These are phyloP conservation scores for Cyclotella cryptica DNA, from an alignment of 108 stramenopile species.

Conservation along the genomic window DNA sequence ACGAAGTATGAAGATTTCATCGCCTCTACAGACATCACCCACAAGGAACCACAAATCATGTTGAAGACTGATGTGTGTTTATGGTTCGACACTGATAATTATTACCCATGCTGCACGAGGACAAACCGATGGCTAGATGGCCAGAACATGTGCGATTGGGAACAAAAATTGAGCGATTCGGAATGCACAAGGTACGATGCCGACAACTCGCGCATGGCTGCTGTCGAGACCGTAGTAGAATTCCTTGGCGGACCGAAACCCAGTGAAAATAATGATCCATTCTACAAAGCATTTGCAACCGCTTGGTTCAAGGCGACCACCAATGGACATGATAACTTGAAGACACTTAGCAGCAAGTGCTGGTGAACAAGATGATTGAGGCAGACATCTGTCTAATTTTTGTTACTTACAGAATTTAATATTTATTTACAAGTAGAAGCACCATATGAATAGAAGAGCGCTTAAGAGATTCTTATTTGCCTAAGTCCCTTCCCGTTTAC, in stretches of 20 bases:
- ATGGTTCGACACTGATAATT: constrained; percentile 13
- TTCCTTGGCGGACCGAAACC: constrained; percentile 33
- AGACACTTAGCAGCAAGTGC: neutral
- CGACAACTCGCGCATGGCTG: constrained; percentile 15
- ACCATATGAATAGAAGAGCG: too few relatives aligned
- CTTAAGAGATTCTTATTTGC: too few relatives aligned
- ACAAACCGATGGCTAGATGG: constrained; percentile 21
- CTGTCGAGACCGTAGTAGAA: constrained; percentile 26
- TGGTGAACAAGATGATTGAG: too few relatives aligned
- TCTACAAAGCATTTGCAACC: constrained; percentile 32
- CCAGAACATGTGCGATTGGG: constrained; percentile 19
- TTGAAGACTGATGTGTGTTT: constrained; percentile 50
- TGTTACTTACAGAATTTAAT: too few relatives aligned
- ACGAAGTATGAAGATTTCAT: constrained; percentile 33
- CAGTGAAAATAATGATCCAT: constrained; percentile 37
- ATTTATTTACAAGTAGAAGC: too few relatives aligned
- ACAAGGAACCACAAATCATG: constrained; percentile 37
- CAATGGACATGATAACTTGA: constrained; percentile 40
- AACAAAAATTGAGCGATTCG: constrained; percentile 9
- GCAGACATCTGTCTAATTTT: too few relatives aligned
- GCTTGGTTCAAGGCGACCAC: constrained; percentile 53
- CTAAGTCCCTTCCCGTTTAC: too few relatives aligned
- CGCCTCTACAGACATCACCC: constrained; percentile 9
- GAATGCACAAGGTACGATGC: constrained; percentile 26
- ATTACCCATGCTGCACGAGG: constrained; percentile 36